Conservation (phyloP, 768 basidiomycete genomes). For the Mycena alexandri region DNA sequence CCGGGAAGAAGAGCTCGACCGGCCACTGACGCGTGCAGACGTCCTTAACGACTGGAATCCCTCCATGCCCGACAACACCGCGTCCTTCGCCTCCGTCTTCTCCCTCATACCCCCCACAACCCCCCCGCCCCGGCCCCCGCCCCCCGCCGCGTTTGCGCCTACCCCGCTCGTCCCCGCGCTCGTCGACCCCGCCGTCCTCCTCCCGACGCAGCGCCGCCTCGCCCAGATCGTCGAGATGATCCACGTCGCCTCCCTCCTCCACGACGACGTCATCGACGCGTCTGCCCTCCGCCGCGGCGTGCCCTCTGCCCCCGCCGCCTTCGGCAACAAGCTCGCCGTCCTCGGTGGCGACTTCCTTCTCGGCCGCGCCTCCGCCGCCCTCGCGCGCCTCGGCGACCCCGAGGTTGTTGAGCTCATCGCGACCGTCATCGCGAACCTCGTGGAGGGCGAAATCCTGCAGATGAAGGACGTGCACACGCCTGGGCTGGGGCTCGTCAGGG, state of each 20-base stretch:
- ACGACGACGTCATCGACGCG: slow-evolving; percentile 89
- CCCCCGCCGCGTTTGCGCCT: slow-evolving; percentile 43
- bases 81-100: slow-evolving; percentile 74
- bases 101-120: slow-evolving; percentile 57
- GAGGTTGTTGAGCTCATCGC: slow-evolving; percentile 96
- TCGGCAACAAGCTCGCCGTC: slow-evolving; percentile 94
- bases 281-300: slow-evolving; percentile 72
- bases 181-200: slow-evolving; percentile 57
- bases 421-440: slow-evolving; percentile 92
- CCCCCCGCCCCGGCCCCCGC: slow-evolving; percentile 48
- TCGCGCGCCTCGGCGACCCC: slow-evolving; percentile 85
- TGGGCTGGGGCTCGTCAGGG: slow-evolving; percentile 43
- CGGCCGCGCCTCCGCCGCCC: slow-evolving; percentile 88
- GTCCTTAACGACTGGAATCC: slow-evolving; percentile 95
- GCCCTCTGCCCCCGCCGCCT: slow-evolving; percentile 73
- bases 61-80: slow-evolving; percentile 81
- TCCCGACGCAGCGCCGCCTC: slow-evolving; percentile 92
- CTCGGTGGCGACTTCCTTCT: slow-evolving; percentile 98
- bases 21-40: slow-evolving; percentile 81
- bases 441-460: slow-evolving; percentile 96
- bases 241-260: slow-evolving; percentile 92
- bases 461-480: slow-evolving; percentile 66
- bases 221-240: slow-evolving; percentile 99
- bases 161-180: slow-evolving; percentile 40
- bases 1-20: slow-evolving; percentile 73